These are phyloP conservation scores for Nannizziopsis barbatae DNA, from an alignment of 2,329 filamentous ascomycete genomes.

Conservation along the genomic window DNA sequence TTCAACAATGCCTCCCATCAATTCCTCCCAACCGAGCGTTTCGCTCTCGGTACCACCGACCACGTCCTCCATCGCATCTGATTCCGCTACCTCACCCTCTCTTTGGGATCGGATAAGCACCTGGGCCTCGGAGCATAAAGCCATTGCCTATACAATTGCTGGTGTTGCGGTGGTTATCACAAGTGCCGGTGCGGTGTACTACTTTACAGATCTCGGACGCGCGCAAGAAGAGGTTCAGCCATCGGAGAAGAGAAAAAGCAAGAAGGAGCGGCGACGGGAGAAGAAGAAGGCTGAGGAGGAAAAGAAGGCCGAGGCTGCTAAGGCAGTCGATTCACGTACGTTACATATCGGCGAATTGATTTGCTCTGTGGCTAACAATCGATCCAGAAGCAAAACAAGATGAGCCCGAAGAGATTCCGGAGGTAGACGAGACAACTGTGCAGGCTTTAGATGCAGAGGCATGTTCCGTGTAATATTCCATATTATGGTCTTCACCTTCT, in stretches of 20 bases:
- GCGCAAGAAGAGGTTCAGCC: slow-evolving; percentile 26
- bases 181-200: slow-evolving; percentile 86
- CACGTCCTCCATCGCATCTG: slow-evolving; percentile 9
- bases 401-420: slow-evolving; percentile 56
- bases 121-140: slow-evolving; percentile 95
- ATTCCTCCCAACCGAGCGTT: background rate
- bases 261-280: slow-evolving; percentile 80
- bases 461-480: slow-evolving; percentile 13
- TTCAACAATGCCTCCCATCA: background rate
- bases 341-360: slow-evolving; percentile 15
- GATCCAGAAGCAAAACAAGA: slow-evolving; percentile 44
- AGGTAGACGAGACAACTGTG: slow-evolving; percentile 44
- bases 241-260: slow-evolving; percentile 59
- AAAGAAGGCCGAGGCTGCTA: slow-evolving; percentile 39
- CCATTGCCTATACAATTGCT: slow-evolving; percentile 88
- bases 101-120: slow-evolving; percentile 79
- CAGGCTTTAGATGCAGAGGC: slow-evolving; percentile 39
- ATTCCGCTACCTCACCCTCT: slow-evolving; percentile 12
- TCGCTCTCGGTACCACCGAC: slow-evolving; percentile 1
- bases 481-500: background rate
- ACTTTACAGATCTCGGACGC: slow-evolving; percentile 49
- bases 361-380: slow-evolving; percentile 10
- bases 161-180: slow-evolving; percentile 87
- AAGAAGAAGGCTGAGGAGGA: slow-evolving; percentile 56
- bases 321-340: slow-evolving; percentile 28